phyloP scores from a whole-genome alignment of 2,329 filamentous ascomycete species.

The Fusarium sp. region DNA sequence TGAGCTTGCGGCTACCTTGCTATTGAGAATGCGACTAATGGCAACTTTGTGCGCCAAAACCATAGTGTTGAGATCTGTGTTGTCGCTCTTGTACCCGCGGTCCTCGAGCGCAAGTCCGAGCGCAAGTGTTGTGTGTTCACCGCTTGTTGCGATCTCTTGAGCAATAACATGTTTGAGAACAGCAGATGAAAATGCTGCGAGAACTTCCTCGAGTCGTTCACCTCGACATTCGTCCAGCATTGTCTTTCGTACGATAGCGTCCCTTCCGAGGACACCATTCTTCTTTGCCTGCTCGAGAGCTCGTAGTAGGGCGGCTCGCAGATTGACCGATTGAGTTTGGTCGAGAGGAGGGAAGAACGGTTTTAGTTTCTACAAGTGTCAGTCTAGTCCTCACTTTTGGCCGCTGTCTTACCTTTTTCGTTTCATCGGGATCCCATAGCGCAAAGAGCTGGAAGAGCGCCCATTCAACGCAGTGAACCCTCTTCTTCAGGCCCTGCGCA shows the following conservation, averaged over 20 bases:
- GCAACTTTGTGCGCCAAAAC: conserved; percentile 78
- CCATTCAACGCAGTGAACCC: conserved; percentile 89
- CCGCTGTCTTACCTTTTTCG: conserved; percentile 68
- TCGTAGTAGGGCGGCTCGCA: conserved; percentile 84
- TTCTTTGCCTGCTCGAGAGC: conserved; percentile 88
- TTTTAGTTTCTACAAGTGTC: conserved; percentile 75
- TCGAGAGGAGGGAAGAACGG: conserved; percentile 93
- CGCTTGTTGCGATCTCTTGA: conserved; percentile 50
- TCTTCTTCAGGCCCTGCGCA: conserved; percentile 80
- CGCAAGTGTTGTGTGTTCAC: conserved; percentile 58
- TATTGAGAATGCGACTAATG: conserved; percentile 66
- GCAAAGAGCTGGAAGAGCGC: conserved; percentile 86
- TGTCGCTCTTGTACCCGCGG: conserved; percentile 65
- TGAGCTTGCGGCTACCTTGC: conserved; percentile 67
- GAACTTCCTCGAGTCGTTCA: conserved; percentile 86
- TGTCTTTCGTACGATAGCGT: conserved; percentile 85
- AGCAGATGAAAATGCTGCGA: conserved; percentile 83
- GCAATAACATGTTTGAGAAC: conserved; percentile 78
- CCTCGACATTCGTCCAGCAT: conserved; percentile 98
- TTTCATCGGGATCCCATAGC: conserved; percentile 82
- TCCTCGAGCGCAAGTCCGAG: conserved; percentile 68
- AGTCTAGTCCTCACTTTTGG: not conserved
- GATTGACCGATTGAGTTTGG: conserved; percentile 88
- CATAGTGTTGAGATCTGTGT: conserved; percentile 68
- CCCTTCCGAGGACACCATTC: conserved; percentile 81